Base-by-base conservation (phyloP, 768 basidiomycete genomes). In the Lentinula sp. region DNA sequence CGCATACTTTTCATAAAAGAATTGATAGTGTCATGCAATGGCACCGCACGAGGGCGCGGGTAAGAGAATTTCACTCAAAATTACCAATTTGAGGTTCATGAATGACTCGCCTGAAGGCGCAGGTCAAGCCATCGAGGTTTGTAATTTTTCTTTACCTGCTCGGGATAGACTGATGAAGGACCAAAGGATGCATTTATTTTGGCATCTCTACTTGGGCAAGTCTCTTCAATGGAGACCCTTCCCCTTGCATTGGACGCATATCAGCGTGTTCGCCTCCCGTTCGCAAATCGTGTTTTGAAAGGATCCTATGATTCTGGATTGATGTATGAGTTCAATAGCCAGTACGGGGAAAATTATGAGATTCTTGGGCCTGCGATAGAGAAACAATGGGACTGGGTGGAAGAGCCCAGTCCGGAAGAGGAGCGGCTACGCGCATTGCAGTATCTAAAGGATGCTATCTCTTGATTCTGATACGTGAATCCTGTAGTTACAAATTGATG, bases 321-420 rank as follows among this genome's bases (percentile, higher is more conserved):
- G 64, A 73, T 75, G 73, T 77, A 74, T 58, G 75, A 78, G 61
- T 76, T 76, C 61, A 32, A 56, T 6, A 67, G 76, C 36, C 60
- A 66, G 5, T 70, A 72, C 52, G 72, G 70, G 2, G 78, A 76
- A 7, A 68, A 77, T 32, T 76, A 78, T 62, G 65, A 65, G 16
- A 65, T 41, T 28, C 62, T 83, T 4, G 79, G 75, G 6, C 71
- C 73, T 1, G 76, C 73, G 8, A 78, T 83, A 18, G 71, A 72
- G 32, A 63, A 59, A 3, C 76, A 78, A 64, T 79, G 78, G 77
- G 68, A 72, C 49, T 82, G 80, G 77, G 68, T 81, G 32, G 68
- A 69, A 54, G 63, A 68, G 58, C 71, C 70, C 6, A 68, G 71
- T 10, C 72, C 76, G 9, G 71, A 76, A 48, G 68, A 70, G 28